Evolutionary conservation across 768 basidiomycete species (phyloP).

Genomic region (Stropharia rugosoannulata): DNA sequence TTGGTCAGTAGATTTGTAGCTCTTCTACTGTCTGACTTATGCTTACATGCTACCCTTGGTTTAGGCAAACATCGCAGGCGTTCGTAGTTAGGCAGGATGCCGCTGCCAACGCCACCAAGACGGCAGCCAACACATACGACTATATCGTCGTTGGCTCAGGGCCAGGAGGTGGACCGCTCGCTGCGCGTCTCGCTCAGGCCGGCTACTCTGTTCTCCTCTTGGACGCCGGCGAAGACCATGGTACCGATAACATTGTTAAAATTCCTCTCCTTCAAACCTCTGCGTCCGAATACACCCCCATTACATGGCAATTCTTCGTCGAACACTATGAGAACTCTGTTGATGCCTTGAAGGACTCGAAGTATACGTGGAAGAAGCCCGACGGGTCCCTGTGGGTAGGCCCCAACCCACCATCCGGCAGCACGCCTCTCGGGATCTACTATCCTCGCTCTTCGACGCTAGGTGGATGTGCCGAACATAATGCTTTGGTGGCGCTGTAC

Average conservation of each 20-base stretch:
- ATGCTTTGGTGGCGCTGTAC: conserved; percentile 6
- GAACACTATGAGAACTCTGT: conserved; percentile 5
- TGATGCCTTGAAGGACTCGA: conserved; percentile 1
- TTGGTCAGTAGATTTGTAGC: not conserved
- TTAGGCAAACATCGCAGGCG: not conserved
- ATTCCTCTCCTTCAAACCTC: conserved; percentile 6
- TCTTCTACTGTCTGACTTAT: not conserved
- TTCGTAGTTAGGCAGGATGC: not conserved
- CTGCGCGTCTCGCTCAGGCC: conserved; percentile 9
- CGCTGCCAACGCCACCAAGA: not conserved
- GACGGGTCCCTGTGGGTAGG: conserved; percentile 7
- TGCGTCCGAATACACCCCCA: conserved; percentile 8
- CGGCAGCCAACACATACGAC: not conserved
- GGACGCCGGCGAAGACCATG: conserved; percentile 9
- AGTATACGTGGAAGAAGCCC: conserved; percentile 5
- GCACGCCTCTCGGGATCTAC: conserved; percentile 2
- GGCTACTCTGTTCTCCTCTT: conserved; percentile 10
- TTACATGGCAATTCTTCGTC: conserved; percentile 10
- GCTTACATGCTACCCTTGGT: not conserved
- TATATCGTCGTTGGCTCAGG: conserved; percentile 5
- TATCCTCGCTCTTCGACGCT: conserved; percentile 4
- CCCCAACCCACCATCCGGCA: conserved; percentile 6
- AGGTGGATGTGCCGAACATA: conserved; percentile 11
- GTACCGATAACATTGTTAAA: conserved; percentile 2
- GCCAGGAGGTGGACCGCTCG: conserved; percentile 8